Base-by-base conservation (phyloP, 805 yeast species). In the Sporopachydermia lactativora region DNA sequence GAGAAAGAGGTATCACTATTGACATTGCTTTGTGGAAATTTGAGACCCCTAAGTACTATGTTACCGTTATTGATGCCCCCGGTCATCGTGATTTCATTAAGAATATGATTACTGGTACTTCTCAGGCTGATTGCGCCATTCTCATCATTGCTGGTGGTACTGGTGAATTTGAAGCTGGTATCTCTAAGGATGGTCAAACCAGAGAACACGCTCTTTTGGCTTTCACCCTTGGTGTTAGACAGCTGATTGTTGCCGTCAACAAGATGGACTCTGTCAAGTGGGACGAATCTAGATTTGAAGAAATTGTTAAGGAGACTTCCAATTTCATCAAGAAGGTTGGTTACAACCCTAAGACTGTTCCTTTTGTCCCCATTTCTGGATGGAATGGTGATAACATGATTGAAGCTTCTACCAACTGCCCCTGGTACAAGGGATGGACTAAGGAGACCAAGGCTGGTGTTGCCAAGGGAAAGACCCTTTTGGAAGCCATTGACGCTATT, bases 51-150 rank as follows among this genome's bases (percentile, higher is more conserved):
- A 81, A 78, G 67, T 81, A 75, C 74, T 71, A 77, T 61, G 92
- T 83, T 61, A 84, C 94, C 60, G 92, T 84, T 61, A 83, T 83
- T 62, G 94, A 83, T 64, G 94, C 94, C 55, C 94, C 94, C 66
- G 95, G 94, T 64, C 95, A 83, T 81, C 78, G 89, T 71, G 94
- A 83, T 75, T 83, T 82, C 81, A 83, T 83, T 74, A 83, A 84
- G 79, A 83, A 83, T 74, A 83, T 83, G 94, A 83, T 82, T 64
- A 82, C 94, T 60, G 94, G 94, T 77, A 82, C 92, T 54, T 77
- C 92, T 57, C 94, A 84, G 71, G 92, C 94, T 62, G 94, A 82
- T 68, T 74, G 92, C 66, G 94, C 94, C 59, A 77, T 83, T 53
- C 75, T 83, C 62, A 84, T 84, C 59, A 81, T 83, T 64, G 94